Percentiles rank a stretch among this genome's conserved stretches.
Evolutionary conservation across 768 basidiomycete species (phyloP).

Genomic region (Russula vinacea): DNA sequence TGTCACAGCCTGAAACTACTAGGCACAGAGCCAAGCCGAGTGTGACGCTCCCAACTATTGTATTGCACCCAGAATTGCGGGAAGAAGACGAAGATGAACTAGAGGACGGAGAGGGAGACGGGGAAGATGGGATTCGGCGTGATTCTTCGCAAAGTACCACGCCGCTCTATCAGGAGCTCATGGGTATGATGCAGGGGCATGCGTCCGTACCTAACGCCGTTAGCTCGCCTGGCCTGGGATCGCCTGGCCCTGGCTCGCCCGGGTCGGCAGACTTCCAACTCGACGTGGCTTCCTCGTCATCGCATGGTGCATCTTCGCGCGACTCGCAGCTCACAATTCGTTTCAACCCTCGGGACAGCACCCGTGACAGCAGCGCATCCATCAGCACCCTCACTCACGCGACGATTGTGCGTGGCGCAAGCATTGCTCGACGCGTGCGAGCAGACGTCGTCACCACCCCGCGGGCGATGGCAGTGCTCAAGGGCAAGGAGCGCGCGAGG

Average conservation of each 20-base stretch:
- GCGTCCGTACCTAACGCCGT: neutral
- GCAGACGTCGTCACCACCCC: slow-evolving; percentile 24
- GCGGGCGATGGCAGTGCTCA: neutral
- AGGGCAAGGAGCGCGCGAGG: slow-evolving; percentile 18
- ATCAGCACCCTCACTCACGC: slow-evolving; percentile 28
- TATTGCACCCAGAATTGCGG: slow-evolving; percentile 12
- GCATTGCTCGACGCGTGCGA: slow-evolving; percentile 28
- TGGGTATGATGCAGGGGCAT: slow-evolving; percentile 31
- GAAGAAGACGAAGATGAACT: slow-evolving; percentile 10
- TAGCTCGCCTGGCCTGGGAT: neutral
- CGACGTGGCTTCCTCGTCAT: neutral
- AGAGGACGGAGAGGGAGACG: neutral
- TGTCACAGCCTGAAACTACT: neutral
- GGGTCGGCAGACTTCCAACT: slow-evolving; percentile 14
- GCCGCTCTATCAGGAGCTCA: slow-evolving; percentile 29
- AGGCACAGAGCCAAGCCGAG: slow-evolving; percentile 10
- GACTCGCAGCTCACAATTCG: slow-evolving; percentile 27
- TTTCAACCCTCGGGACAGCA: slow-evolving; percentile 17
- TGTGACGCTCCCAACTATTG: slow-evolving; percentile 23
- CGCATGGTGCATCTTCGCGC: slow-evolving; percentile 1
- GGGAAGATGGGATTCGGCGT: neutral
- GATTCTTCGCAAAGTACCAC: slow-evolving; percentile 23
- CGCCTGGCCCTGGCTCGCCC: slow-evolving; percentile 6
- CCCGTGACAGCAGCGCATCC: slow-evolving; percentile 26
- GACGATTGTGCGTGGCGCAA: slow-evolving; percentile 29